Base-by-base conservation (phyloP, 2,329 filamentous ascomycete genomes). In the Cercospora sp. region DNA sequence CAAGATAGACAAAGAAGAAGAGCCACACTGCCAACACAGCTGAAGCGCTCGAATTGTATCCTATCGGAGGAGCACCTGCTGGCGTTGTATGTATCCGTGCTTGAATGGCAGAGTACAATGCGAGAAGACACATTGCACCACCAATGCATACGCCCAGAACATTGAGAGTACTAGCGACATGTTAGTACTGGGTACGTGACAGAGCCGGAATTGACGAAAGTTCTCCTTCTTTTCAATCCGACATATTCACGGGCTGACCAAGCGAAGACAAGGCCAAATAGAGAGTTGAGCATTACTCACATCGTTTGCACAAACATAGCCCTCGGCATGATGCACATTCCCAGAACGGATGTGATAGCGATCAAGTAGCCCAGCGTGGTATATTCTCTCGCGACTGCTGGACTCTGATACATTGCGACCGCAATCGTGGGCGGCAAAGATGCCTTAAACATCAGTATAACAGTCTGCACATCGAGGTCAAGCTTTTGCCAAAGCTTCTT, bases 221-320 rank as follows among this genome's bases (percentile, higher is more conserved):
- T 33, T 20, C 33, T 26, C 10, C 10, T 3, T 40, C n/a, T 12
- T 20, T 9, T 42, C 33, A 40, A 16, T 20, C 23, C 31, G 13
- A 36, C 30, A 28, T 16, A 12, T 9, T 36, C 5, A 4, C 18
- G 31, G 7, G 7, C 3, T 16, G 30, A 20, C 13, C 18, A 13
- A 55, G 30, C 40, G 60, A 42, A 58, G n/a, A n/a, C 7, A 18
- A 33, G 16, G 16, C 60, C 3, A 33, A 53, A 59, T 16, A 13
- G 23, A 10, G 6, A 28, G 5, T 59, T 59, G 12, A 3, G 30
- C 13, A 16, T n/a, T 65, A 91, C 80, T 2, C 87, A 73, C 77
- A 91, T 81, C 26, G 85, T 90, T 77, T 92, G 90, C 8, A 92
- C 79, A 74, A 89, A 92, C 60, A 91, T 92, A 9, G 89, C 90